Conservation (phyloP, 1,284 basidiomycete species). For the Ceratorhiza oryzae-sativae region DNA sequence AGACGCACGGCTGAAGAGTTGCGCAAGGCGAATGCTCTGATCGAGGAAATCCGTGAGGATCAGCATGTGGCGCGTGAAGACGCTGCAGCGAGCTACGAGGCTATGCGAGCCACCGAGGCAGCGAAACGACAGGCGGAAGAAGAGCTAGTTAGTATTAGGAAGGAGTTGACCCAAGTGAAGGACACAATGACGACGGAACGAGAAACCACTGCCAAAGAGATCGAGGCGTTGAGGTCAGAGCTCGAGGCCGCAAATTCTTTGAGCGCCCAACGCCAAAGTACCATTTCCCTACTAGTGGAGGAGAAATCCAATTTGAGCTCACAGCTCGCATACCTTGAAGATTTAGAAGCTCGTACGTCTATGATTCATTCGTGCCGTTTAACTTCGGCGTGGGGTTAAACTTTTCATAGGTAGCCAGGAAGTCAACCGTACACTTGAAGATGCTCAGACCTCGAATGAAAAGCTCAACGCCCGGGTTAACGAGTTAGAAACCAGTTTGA, state of each 20-base stretch:
- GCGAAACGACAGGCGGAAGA: conserved; percentile 47
- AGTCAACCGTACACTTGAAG: conserved; percentile 45
- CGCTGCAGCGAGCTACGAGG: conserved; percentile 27
- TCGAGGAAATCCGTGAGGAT: conserved; percentile 35
- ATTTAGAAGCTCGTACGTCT: conserved; percentile 30
- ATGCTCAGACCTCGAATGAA: conserved; percentile 40
- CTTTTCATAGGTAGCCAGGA: conserved; percentile 46
- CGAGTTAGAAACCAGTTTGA: conserved; percentile 22
- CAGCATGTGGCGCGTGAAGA: conserved; percentile 28
- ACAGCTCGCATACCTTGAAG: conserved; percentile 27
- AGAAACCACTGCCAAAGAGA: conserved; percentile 61
- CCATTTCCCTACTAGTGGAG: conserved; percentile 28
- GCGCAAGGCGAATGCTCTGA: conserved; percentile 22
- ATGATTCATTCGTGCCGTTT: neutral
- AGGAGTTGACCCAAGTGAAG: conserved; percentile 59
- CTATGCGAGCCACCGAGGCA: conserved; percentile 25
- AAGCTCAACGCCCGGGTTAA: conserved; percentile 22
- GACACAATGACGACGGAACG: conserved; percentile 72
- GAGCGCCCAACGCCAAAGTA: conserved; percentile 34
- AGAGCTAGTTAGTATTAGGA: conserved; percentile 57
- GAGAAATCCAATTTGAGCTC: conserved; percentile 30
- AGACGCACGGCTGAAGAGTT: conserved; percentile 30
- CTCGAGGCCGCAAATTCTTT: conserved; percentile 53
- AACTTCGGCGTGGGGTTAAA: neutral
- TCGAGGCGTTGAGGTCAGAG: conserved; percentile 57